A percentile compares a stretch with the other conserved stretches of the same genome.
Evolutionary conservation across 2,329 filamentous ascomycete genomes (phyloP).

Genomic region (Mycosphaerella sp.): DNA sequence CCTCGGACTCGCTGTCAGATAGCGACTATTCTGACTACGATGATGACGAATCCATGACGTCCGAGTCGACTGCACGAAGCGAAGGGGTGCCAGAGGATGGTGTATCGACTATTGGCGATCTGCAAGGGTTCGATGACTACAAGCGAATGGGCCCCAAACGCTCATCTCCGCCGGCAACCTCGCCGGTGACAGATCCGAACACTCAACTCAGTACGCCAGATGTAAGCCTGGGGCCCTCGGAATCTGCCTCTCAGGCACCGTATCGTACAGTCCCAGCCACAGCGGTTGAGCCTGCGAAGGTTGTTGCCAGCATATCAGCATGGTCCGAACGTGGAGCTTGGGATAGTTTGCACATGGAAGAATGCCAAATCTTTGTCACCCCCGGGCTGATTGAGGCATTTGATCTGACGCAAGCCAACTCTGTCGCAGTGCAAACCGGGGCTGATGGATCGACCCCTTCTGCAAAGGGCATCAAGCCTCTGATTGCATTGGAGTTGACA

Average conservation of each 20-base stretch:
- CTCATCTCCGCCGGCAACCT: slow-evolving; percentile 15
- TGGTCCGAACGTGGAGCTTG: slow-evolving; percentile 59
- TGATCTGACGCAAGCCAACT: slow-evolving; percentile 47
- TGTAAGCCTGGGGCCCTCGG: slow-evolving; percentile 59
- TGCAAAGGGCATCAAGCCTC: slow-evolving; percentile 41
- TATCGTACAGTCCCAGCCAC: slow-evolving; percentile 48
- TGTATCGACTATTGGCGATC: slow-evolving; percentile 28
- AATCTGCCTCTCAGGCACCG: slow-evolving; percentile 72
- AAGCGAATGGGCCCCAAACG: slow-evolving; percentile 32
- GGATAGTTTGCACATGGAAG: slow-evolving; percentile 55
- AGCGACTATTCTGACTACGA: slow-evolving; percentile 48
- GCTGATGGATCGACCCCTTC: slow-evolving; percentile 38
- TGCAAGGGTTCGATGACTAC: slow-evolving; percentile 33
- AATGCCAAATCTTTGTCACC: slow-evolving; percentile 57
- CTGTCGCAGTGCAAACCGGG: slow-evolving; percentile 35
- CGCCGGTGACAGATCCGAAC: slow-evolving; percentile 16
- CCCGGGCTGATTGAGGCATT: slow-evolving; percentile 61
- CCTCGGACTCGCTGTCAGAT: slow-evolving; percentile 55
- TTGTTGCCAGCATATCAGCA: slow-evolving; percentile 54
- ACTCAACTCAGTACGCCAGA: slow-evolving; percentile 12
- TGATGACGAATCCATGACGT: slow-evolving; percentile 45
- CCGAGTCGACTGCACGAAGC: slow-evolving; percentile 45
- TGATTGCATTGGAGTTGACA: slow-evolving; percentile 75
- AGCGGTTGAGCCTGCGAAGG: slow-evolving; percentile 46
- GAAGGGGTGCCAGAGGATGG: slow-evolving; percentile 12